These are phyloP conservation scores for Sclerospora graminicola DNA, from an alignment of 352 stramenopile species.

Conservation along the genomic window DNA sequence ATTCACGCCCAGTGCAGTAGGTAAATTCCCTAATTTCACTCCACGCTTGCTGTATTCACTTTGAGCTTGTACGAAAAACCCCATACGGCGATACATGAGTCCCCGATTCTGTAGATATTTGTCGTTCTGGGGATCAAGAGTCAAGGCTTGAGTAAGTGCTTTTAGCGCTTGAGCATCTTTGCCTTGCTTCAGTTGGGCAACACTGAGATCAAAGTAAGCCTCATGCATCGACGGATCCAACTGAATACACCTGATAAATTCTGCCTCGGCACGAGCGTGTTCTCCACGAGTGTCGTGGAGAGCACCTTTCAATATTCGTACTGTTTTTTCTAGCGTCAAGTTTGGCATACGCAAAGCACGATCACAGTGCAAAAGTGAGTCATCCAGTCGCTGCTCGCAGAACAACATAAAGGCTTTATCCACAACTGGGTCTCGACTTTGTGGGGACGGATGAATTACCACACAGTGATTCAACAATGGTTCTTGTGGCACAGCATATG, in stretches of 20 bases:
- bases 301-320: conserved; percentile 45
- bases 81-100: conserved; percentile 47
- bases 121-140: conserved; percentile 26
- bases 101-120: conserved; percentile 45
- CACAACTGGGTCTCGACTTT: conserved; percentile 30
- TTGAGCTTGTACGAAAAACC: conserved; percentile 32
- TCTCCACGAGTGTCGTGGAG: conserved; percentile 42
- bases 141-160: conserved; percentile 28
- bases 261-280: conserved; percentile 27
- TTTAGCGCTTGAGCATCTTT: conserved; percentile 30
- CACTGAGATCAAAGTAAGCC: conserved; percentile 53
- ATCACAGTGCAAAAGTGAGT: conserved; percentile 44
- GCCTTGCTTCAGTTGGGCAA: conserved; percentile 35
- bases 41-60: conserved; percentile 41
- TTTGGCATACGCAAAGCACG: conserved; percentile 44
- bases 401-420: conserved; percentile 49
- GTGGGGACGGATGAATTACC: conserved; percentile 40
- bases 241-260: conserved; percentile 32
- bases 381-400: conserved; percentile 43
- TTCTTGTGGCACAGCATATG: conserved; percentile 44
- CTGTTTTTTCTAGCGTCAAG: conserved; percentile 42
- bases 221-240: conserved; percentile 49
- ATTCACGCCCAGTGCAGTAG: neutral
- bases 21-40: neutral
- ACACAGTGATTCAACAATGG: conserved; percentile 56